These are phyloP conservation scores for Saprolegnia parasitica DNA, from an alignment of 352 stramenopile species.

Conservation along the genomic window DNA sequence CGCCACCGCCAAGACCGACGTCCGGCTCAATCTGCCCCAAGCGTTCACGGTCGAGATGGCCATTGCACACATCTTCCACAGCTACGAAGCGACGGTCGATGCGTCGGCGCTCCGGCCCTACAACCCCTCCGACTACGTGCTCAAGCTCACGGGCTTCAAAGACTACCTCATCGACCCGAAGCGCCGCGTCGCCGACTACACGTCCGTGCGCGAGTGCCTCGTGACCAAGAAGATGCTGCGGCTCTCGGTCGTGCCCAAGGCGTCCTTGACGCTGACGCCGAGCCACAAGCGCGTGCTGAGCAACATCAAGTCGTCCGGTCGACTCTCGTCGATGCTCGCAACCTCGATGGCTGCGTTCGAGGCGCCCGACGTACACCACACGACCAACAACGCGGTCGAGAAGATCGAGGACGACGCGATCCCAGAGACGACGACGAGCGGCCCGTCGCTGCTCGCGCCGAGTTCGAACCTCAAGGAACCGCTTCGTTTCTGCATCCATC, in stretches of 20 bases:
- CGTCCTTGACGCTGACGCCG: constrained; percentile 71
- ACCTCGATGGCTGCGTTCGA: not conserved
- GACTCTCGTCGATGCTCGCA: not conserved
- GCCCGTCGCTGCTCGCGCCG: not conserved
- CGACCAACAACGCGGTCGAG: not conserved
- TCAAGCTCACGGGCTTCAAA: constrained; percentile 80
- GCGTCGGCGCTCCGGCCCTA: constrained; percentile 68
- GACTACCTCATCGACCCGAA: constrained; percentile 84
- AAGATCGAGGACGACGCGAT: not conserved
- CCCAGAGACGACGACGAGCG: not conserved
- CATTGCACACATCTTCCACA: constrained; percentile 85
- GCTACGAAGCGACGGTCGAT: constrained; percentile 74
- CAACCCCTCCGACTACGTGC: constrained; percentile 67
- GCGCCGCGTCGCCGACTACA: constrained; percentile 81
- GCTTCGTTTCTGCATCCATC: constrained; percentile 62
- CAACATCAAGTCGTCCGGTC: not conserved
- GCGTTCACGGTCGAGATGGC: constrained; percentile 79
- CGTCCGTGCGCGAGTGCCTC: constrained; percentile 79
- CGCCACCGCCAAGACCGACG: constrained; percentile 73
- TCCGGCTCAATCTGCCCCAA: constrained; percentile 77
- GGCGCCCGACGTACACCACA: not conserved
- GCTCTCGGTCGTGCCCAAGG: constrained; percentile 76
- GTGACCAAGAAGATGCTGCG: constrained; percentile 82
- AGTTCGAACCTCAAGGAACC: constrained; percentile 48
- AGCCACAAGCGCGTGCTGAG: constrained; percentile 48